Evolutionary conservation across 2,329 filamentous ascomycete species (phyloP), one percentile per base, ranked within the genome.

Genomic region (Penicillium sp.): DNA sequence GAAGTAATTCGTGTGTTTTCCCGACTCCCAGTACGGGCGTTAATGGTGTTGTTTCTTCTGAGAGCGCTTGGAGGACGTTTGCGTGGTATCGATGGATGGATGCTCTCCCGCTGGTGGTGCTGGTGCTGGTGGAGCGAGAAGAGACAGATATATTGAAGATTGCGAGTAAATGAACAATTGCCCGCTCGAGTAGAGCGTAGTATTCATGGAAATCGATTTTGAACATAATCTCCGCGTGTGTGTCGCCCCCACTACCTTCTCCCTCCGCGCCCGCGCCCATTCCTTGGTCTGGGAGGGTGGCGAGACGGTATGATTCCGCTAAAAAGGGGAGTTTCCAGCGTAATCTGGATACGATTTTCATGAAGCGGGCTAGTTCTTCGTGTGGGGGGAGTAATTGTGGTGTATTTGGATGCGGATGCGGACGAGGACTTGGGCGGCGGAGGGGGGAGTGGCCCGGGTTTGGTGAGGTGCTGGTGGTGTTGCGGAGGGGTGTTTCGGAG

Each of bases 121-220:
- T 18, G 4, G 6, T 24, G 15, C 37, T 10, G 15, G 4, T 23
- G 15, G 20, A 12, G 26, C 24, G 64, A 0, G 73, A 68, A 0
- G 75, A 69, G 0, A 90, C 75, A 0, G 68, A 65, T 4, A 89
- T 77, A 7, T 81, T 84, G 52, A 85, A 87, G 0, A 89, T 80
- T 0, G 78, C 79, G n/a, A 89, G 79, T 1, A 89, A 73, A 40
- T 86, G 81, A 1, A 89, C 85, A 7, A 90, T 76, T 0, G 86
- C 86, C 24, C 88, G 83, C 71, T 91, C 88, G 6, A 90, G 80
- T 29, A 89, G 79, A 45, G 84, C 83, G 72, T 90, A 90, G 68
- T 87, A 90, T 64, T 91, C 88, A 70, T 88, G 85, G 56, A 90
- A 91, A 64, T 90, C 88, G 7, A 90, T 79, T 68, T 90, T 90